Base-by-base conservation (phyloP, 2,329 filamentous ascomycete genomes). In the Metarhizium humberi region DNA sequence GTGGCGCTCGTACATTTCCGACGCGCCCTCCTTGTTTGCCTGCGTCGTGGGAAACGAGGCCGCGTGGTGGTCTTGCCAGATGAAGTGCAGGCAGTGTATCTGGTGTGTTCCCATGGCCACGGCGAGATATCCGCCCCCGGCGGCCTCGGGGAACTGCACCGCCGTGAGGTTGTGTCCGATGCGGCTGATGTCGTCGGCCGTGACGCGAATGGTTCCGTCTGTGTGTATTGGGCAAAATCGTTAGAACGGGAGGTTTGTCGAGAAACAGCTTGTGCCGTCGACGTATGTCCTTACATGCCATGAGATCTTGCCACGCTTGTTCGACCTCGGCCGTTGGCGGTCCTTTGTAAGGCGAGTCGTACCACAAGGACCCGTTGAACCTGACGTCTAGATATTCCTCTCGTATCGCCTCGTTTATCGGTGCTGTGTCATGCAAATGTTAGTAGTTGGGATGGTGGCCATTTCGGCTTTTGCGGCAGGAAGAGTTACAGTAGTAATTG, bases 1-100 rank as follows among this genome's bases (percentile, higher is more conserved):
- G 25, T 57, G 56, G 8, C 56, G 52, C 52, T 57, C 55, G 43
- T 54, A 57, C 52, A 57, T 43, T 11, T 57, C 55, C 29, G 55
- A 49, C 3, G 40, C 49, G 40, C 42, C 55, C 13, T 49, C n/a
- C 30, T 42, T 50, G 34, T 50, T 55, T 18, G 29, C 32, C 13
- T 36, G n/a, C 13, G 47, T 50, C 18, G 55, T 45, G 4, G 52
- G 42, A 32, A 56, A 57, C 2, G 40, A 57, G 32, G 18, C 52
- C 14, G 30, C 40, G 43, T 57, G 55, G 29, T 57, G 55, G 43
- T 57, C 55, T 25, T 57, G 47, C 55, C 55, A 57, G 13, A 57
- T 13, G 30, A 45, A 57, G 43, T 57, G 55, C 40, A 57, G 52
- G 45, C 55, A 57, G 34, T 57, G 55, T 3, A 57, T 20, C 29